phyloP scores from a whole-genome alignment of 768 basidiomycete genomes.

The Pleurotus eryngii region DNA sequence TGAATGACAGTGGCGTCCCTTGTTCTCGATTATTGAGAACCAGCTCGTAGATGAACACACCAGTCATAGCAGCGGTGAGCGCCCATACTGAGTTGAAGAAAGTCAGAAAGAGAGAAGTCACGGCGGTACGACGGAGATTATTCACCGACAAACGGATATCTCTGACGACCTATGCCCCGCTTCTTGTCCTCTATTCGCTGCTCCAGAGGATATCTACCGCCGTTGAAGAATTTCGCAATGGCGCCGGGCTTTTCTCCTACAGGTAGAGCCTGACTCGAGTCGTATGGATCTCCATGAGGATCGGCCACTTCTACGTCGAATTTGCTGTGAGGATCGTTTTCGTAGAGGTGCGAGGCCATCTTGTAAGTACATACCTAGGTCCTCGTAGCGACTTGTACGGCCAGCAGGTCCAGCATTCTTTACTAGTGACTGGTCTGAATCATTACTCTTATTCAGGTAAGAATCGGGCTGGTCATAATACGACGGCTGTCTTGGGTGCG shows the following conservation, averaged over 20 bases:
- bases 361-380: constrained; percentile 42
- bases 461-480: constrained; percentile 15
- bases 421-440: constrained; percentile 35
- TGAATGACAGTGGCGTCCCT: constrained; percentile 82
- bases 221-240: constrained; percentile 39
- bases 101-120: constrained; percentile 4
- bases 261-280: constrained; percentile 16
- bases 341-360: not conserved
- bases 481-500: constrained; percentile 2
- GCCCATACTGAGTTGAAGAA: constrained; percentile 49
- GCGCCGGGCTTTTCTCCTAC: constrained; percentile 38
- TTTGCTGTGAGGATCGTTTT: not conserved
- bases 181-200: constrained; percentile 88
- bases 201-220: constrained; percentile 58
- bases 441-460: constrained; percentile 19
- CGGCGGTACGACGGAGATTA: constrained; percentile 6
- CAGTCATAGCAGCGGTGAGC: constrained; percentile 64
- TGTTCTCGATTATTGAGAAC: constrained; percentile 71
- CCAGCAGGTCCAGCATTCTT: constrained; percentile 41
- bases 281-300: constrained; percentile 32
- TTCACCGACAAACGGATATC: constrained; percentile 73
- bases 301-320: constrained; percentile 59
- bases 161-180: constrained; percentile 80
- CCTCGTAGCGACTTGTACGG: constrained; percentile 39
- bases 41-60: constrained; percentile 81